A percentile compares a stretch with the other conserved stretches of the same genome.
These are phyloP conservation scores for Stentor roeselii DNA, from an alignment of 73 alveolate species.

Conservation along the genomic window DNA sequence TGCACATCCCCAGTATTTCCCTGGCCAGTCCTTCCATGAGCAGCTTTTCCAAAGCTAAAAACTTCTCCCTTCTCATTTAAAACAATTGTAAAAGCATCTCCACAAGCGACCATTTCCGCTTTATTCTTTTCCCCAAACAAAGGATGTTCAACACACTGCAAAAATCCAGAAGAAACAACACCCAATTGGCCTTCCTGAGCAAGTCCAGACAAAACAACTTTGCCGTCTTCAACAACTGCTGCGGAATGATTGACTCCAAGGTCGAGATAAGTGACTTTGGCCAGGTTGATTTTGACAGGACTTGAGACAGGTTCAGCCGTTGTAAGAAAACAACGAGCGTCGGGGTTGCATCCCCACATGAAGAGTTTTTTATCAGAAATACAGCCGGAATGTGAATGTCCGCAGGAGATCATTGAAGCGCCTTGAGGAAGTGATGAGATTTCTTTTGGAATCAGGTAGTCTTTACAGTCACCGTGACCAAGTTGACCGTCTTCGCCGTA, in stretches of 20 bases:
- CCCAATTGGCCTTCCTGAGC: constrained; percentile 89
- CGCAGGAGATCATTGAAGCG: constrained; percentile 5
- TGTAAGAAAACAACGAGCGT: constrained; percentile 38
- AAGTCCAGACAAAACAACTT: constrained; percentile 83
- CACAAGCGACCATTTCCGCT: constrained; percentile 56
- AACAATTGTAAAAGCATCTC: constrained; percentile 54
- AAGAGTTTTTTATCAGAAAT: constrained; percentile 41
- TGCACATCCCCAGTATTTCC: constrained; percentile 36
- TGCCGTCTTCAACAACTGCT: constrained; percentile 75
- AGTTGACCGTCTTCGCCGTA: constrained; percentile 44
- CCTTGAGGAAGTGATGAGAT: neutral
- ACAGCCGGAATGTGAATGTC: constrained; percentile 31
- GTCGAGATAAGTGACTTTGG: constrained; percentile 22
- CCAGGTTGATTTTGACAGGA: neutral
- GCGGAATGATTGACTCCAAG: constrained; percentile 91
- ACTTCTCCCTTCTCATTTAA: constrained; percentile 35
- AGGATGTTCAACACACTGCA: constrained; percentile 23
- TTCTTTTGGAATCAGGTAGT: constrained; percentile 28
- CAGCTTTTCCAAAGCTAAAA: constrained; percentile 54
- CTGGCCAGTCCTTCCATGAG: constrained; percentile 60
- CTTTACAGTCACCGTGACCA: constrained; percentile 36
- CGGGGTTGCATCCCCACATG: constrained; percentile 58
- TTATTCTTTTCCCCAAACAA: constrained; percentile 42
- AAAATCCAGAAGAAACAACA: constrained; percentile 55
- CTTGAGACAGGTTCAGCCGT: neutral